Evolutionary conservation across 768 basidiomycete genomes (phyloP).

Genomic region (Cystoderma amianthinum): DNA sequence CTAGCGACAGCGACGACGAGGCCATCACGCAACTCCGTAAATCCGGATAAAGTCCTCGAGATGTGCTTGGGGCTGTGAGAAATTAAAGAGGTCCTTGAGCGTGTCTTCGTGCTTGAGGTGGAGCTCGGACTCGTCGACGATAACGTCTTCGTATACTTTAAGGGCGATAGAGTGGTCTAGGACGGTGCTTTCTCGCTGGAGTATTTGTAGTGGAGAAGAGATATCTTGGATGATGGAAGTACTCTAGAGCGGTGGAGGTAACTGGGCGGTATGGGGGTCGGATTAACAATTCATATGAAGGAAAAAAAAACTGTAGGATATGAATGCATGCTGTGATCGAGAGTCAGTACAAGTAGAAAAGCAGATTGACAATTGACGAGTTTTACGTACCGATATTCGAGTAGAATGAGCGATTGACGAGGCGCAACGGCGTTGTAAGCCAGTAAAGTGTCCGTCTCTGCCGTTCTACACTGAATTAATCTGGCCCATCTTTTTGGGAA

Average conservation of each 20-base stretch:
- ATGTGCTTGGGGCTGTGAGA: slow-evolving; percentile 65
- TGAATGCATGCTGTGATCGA: slow-evolving; percentile 76
- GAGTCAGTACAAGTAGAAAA: background rate
- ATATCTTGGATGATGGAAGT: slow-evolving; percentile 14
- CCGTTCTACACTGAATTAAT: slow-evolving; percentile 35
- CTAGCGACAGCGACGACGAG: slow-evolving; percentile 23
- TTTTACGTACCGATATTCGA: slow-evolving; percentile 46
- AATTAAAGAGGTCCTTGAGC: slow-evolving; percentile 76
- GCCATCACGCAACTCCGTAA: slow-evolving; percentile 32
- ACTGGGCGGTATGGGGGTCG: slow-evolving; percentile 69
- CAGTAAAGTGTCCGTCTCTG: slow-evolving; percentile 69
- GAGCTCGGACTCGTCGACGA: slow-evolving; percentile 65
- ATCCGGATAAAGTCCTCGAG: slow-evolving; percentile 67
- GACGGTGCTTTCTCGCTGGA: slow-evolving; percentile 68
- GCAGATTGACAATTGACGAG: background rate
- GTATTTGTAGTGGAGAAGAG: slow-evolving; percentile 25
- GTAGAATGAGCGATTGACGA: slow-evolving; percentile 64
- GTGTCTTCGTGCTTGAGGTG: slow-evolving; percentile 72
- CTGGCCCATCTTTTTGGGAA: slow-evolving; percentile 30
- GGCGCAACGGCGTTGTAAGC: slow-evolving; percentile 54
- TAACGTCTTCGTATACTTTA: slow-evolving; percentile 75
- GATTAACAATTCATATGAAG: slow-evolving; percentile 55
- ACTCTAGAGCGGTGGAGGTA: slow-evolving; percentile 22
- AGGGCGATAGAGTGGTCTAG: slow-evolving; percentile 78
- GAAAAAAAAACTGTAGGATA: slow-evolving; percentile 70